Conservation (phyloP, 768 basidiomycete genomes). For the Lyophyllum semitale region DNA sequence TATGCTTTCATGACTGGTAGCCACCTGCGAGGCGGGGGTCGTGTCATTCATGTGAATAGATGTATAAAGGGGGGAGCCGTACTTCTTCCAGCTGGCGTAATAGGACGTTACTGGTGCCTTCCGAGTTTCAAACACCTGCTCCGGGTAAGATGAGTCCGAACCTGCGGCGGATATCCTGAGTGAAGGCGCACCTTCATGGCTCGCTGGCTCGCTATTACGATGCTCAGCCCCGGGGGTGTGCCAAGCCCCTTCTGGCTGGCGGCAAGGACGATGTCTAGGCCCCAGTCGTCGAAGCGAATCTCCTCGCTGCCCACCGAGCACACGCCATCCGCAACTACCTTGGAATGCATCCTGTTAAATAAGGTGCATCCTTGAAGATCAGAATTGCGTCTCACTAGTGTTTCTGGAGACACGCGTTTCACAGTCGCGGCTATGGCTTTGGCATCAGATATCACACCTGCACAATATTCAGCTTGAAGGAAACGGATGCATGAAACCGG, state of each 20-base stretch:
- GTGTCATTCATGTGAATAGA: neutral
- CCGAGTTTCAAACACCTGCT: conserved; percentile 61
- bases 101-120: conserved; percentile 71
- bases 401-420: conserved; percentile 77
- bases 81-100: conserved; percentile 92
- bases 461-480: conserved; percentile 5
- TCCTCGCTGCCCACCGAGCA: conserved; percentile 97
- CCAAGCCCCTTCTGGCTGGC: conserved; percentile 94
- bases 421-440: conserved; percentile 75
- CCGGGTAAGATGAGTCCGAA: neutral
- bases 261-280: conserved; percentile 82
- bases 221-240: conserved; percentile 89
- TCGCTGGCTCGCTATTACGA: conserved; percentile 77
- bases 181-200: conserved; percentile 60
- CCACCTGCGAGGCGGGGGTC: conserved; percentile 52
- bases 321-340: conserved; percentile 89
- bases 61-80: conserved; percentile 16
- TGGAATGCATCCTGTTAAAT: conserved; percentile 3
- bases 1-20: conserved; percentile 94
- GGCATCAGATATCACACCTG: conserved; percentile 85
- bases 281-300: conserved; percentile 93
- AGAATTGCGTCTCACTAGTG: conserved; percentile 53
- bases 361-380: neutral
- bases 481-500: neutral
- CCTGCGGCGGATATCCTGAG: neutral